Evolutionary conservation across 495 filamentous ascomycete species (phyloP), one percentile per base, ranked within the genome.

Genomic region (Penicillium macrosclerotiorum): DNA sequence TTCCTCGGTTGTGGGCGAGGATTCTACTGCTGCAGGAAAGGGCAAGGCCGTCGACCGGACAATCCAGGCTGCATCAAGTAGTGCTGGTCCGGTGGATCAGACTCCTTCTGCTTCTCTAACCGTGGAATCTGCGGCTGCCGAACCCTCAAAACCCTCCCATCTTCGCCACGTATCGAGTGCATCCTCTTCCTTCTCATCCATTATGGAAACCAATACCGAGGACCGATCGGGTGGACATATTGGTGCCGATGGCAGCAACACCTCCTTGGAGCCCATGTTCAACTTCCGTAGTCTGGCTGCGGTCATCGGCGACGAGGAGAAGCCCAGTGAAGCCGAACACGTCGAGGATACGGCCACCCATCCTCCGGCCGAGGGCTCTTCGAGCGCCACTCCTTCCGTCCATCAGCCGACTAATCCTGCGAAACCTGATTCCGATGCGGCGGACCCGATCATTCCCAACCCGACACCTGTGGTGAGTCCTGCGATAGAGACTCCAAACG

Each of bases 201-300:
- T 85, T 8, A 69, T 80, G 16, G 88, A 90, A 37, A 86, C 79
- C 12, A 68, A 72, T 12, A 69, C 77, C 2, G 84, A 78, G 2
- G 54, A 79, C 63, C 58, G 66, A 58, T 38, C 63, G 62, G 25
- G 69, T 56, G 51, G 51, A 31, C 65, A 47, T 53, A 37, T 51
- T 14, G n/a, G 66, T n/a, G 58, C 61, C 17, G 67, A 72, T 40
- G 78, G 76, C 6, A 77, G 72, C 18, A 79, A 73, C 49, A 67
- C 77, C 1, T 77, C 79, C 35, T 64, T 72, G 0, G 91, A 96
- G 54, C 81, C 88, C 2, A 81, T 95, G 81, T 91, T 95, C 69
- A 95, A 94, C 63, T 96, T 96, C 55, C 74, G 87, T 42, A 95
- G 89, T 52, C 71, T 96, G 19, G 88, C 88, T 3, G 88, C 85